These are phyloP conservation scores for Knoxia roxburghii DNA, from an alignment of 257 asterid genomes.

Conservation along the genomic window DNA sequence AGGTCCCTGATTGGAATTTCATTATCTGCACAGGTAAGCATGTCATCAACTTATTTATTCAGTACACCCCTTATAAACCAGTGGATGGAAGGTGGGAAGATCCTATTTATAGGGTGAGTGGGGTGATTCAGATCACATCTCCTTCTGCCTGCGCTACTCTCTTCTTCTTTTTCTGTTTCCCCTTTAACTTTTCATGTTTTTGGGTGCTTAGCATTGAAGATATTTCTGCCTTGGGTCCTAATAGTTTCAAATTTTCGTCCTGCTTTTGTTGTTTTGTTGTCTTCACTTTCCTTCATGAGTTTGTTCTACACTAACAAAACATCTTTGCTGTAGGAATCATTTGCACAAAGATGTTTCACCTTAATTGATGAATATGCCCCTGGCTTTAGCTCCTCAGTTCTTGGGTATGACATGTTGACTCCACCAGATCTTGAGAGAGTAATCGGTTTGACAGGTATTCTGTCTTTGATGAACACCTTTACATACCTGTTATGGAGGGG, in stretches of 20 bases:
- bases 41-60: conserved; percentile 80
- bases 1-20: not conserved
- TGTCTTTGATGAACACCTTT: not conserved
- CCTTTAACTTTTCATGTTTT: too few species aligned
- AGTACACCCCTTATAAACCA: conserved; percentile 93
- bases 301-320: conserved; percentile 6
- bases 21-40: conserved; percentile 62
- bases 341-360: conserved; percentile 77
- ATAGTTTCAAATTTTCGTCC: not conserved
- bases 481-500: not conserved
- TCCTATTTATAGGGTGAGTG: conserved; percentile 71
- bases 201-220: not conserved
- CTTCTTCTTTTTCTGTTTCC: not conserved
- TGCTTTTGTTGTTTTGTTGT: not conserved
- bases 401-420: conserved; percentile 94
- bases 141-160: not conserved
- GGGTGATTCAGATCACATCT: not conserved
- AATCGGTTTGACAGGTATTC: conserved; percentile 83
- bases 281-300: conserved; percentile 7
- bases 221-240: not conserved
- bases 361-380: conserved; percentile 89
- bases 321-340: conserved; percentile 47
- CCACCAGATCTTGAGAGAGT: conserved; percentile 94
- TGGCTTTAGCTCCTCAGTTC: conserved; percentile 71
- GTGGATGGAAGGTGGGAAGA: conserved; percentile 91